A percentile compares a stretch with the other conserved stretches of the same genome.
These are phyloP conservation scores for Candida mesenterica DNA, from an alignment of 1,139 yeast species.

Conservation along the genomic window DNA sequence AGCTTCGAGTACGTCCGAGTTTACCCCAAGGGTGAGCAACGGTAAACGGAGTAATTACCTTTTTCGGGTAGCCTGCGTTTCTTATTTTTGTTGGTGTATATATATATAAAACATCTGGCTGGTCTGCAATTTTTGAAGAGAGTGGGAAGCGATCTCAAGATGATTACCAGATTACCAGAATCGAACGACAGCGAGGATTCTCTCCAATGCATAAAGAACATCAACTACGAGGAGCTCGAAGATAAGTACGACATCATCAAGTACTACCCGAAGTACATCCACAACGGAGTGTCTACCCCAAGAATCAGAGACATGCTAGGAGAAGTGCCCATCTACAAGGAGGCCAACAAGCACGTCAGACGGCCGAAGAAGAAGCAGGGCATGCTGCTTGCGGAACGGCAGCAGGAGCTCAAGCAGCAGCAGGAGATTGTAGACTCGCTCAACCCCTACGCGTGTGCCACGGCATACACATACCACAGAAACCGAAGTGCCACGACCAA, in stretches of 20 bases:
- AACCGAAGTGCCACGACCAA: slow-evolving; percentile 1
- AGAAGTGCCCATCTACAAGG: slow-evolving; percentile 41
- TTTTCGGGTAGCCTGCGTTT: neutral
- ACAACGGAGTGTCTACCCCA: slow-evolving; percentile 41
- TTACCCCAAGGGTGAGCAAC: no score
- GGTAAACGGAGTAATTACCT: neutral
- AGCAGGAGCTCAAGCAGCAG: neutral
- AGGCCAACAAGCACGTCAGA: slow-evolving; percentile 39
- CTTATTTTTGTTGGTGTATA: neutral
- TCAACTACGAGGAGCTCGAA: slow-evolving; percentile 41
- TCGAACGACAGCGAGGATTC: slow-evolving; percentile 2
- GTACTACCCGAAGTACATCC: slow-evolving; percentile 42
- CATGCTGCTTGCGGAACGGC: neutral
- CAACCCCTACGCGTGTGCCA: slow-evolving; percentile 7
- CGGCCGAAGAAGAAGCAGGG: slow-evolving; percentile 14
- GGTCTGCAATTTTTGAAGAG: no score
- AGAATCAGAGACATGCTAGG: slow-evolving; percentile 32
- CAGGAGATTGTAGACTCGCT: slow-evolving; percentile 2
- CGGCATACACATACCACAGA: slow-evolving; percentile 7
- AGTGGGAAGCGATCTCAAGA: no score
- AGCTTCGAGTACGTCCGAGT: no score
- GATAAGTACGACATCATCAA: slow-evolving; percentile 34
- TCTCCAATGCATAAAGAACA: slow-evolving; percentile 17
- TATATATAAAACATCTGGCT: no score
- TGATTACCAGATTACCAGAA: slow-evolving; percentile 1